Conservation (phyloP, 352 stramenopile species). For the Phytophthora crassamura region DNA sequence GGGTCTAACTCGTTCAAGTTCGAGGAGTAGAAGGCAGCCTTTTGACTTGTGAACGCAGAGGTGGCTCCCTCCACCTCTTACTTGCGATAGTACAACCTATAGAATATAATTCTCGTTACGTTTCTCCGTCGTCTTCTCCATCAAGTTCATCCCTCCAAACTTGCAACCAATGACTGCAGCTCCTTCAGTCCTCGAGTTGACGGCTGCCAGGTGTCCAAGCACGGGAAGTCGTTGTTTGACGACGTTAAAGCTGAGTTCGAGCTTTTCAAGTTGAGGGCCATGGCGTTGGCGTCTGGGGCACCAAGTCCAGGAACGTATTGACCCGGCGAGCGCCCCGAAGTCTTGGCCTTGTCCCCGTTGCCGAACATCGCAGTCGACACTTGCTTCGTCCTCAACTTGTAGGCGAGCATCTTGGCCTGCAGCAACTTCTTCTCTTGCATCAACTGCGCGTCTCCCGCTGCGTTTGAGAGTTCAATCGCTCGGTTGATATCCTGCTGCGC, state of each 20-base stretch:
- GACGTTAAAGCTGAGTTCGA: slow-evolving; percentile 7
- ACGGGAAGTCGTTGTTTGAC: slow-evolving; percentile 22
- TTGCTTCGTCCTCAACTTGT: slow-evolving; percentile 70
- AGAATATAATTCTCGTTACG: slow-evolving; percentile 47
- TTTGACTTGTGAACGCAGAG: slow-evolving; percentile 16
- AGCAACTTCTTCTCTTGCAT: slow-evolving; percentile 67
- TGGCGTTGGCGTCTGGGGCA: slow-evolving; percentile 28
- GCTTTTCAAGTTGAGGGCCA: slow-evolving; percentile 38
- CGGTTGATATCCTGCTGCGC: slow-evolving; percentile 55
- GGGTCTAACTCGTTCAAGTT: slow-evolving; percentile 96
- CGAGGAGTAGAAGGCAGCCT: slow-evolving; percentile 47
- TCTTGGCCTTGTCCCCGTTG: slow-evolving; percentile 22
- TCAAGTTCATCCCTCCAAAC: slow-evolving; percentile 25
- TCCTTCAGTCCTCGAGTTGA: slow-evolving; percentile 45
- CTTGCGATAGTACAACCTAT: slow-evolving; percentile 47
- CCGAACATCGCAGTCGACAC: slow-evolving; percentile 83
- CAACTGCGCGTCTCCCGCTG: slow-evolving; percentile 24
- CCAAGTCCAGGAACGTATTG: slow-evolving; percentile 10
- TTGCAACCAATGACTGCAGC: slow-evolving; percentile 44
- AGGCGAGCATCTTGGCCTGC: slow-evolving; percentile 73
- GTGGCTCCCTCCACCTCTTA: slow-evolving; percentile 7
- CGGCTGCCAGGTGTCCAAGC: slow-evolving; percentile 56
- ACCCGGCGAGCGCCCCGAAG: background rate
- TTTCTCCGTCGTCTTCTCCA: slow-evolving; percentile 11
- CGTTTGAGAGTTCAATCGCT: slow-evolving; percentile 41